Base-by-base conservation (phyloP, 2,329 filamentous ascomycete genomes). In the Beauveria medogensis region DNA sequence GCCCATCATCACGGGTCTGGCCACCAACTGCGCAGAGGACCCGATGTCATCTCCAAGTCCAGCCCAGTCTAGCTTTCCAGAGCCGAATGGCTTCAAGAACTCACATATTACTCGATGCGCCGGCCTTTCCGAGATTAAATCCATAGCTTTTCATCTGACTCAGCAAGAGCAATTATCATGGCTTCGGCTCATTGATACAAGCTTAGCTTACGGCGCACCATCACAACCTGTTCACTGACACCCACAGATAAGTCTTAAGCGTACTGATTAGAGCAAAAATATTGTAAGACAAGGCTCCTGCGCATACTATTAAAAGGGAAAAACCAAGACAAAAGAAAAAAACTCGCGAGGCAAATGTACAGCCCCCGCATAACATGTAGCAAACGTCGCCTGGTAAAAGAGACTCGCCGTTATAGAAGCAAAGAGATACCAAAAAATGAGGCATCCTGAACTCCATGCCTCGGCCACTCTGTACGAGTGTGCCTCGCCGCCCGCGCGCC, bases 201-300 rank as follows among this genome's bases (percentile, higher is more conserved):
- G 18, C n/a, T 43, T 10, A 20, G 5, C n/a, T 43, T 20, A 43
- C 41, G 16, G 18, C 41, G 3, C 26, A n/a, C 26, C 18, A 51
- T 18, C 41, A n/a, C 16, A n/a, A 34, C 8, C 8, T 43, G 34
- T 12, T 50, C 16, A 43, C 34, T 16, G 16, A 52, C n/a, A 37
- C 37, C 12, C n/a, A 51, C 41, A 55, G 14, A 9, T 18, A 22
- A 37, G 43, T 18, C 47, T 30, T 12, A 40, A 18, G 26, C 34
- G 9, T 54, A 43, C 40, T 30, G 14, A 60, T 60, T 60, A 60
- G 59, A 60, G 59, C 59, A 51, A 55, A 60, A 47, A 50, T 51
- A 55, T 60, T 54, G 10, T 60, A 60, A 60, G 34, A 55, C 59
- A 60, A 60, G 59, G 59, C 59, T 60, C 51, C 51, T 60, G 51